These are phyloP conservation scores for Vitis labrusca DNA, from an alignment of 164 flowering plant species.

Conservation along the genomic window DNA sequence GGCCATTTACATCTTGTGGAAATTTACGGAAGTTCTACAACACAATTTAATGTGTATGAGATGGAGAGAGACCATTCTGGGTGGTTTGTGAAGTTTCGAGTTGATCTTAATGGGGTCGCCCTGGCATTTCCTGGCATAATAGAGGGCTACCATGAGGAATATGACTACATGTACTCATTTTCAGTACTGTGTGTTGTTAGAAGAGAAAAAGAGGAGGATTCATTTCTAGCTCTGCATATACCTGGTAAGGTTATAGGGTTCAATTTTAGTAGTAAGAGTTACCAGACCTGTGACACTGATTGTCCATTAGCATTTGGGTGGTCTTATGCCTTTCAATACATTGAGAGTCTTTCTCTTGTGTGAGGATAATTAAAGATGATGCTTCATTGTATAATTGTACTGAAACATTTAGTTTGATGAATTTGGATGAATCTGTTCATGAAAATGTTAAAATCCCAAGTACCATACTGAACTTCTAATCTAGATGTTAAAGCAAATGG, in stretches of 20 bases:
- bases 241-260: slow-evolving; percentile 19
- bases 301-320: neutral
- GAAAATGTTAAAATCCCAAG: too few relatives aligned
- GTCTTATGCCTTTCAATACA: slow-evolving; percentile 11
- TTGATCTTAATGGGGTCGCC: slow-evolving; percentile 12
- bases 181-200: slow-evolving; percentile 8
- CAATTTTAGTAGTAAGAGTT: slow-evolving; percentile 16
- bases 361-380: neutral
- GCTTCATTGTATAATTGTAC: too few relatives aligned
- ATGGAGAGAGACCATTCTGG: slow-evolving; percentile 17
- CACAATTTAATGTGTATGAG: slow-evolving; percentile 14
- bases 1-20: slow-evolving; percentile 12
- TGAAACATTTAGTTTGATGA: too few relatives aligned
- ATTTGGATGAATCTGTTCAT: too few relatives aligned
- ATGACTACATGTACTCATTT: neutral
- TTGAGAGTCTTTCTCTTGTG: slow-evolving; percentile 17
- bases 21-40: neutral
- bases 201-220: slow-evolving; percentile 19
- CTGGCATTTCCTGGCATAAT: slow-evolving; percentile 20
- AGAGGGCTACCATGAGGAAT: neutral
- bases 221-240: slow-evolving; percentile 23
- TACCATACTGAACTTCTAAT: too few relatives aligned
- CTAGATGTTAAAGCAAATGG: too few relatives aligned
- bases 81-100: slow-evolving; percentile 23
- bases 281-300: slow-evolving; percentile 12